These are phyloP conservation scores for Amauroascus verrucosus DNA, from an alignment of 2,329 filamentous ascomycete genomes.

Conservation along the genomic window DNA sequence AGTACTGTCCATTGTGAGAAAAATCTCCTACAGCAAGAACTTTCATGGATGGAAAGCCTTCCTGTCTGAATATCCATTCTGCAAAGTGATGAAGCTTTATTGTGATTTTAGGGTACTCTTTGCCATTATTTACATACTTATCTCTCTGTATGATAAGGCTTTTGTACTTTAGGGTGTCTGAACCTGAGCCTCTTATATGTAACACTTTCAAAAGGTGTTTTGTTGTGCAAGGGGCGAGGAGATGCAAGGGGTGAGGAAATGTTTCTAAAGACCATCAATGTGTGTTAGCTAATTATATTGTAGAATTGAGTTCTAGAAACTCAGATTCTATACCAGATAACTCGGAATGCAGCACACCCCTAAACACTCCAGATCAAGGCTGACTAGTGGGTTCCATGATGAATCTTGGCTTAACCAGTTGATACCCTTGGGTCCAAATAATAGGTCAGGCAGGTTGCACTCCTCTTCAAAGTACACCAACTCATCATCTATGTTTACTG, in stretches of 20 bases:
- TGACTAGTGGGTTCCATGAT: constrained; percentile 1
- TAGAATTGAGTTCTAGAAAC: not conserved
- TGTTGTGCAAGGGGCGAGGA: not conserved
- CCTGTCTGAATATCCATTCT: constrained; percentile 8
- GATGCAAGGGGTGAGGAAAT: not conserved
- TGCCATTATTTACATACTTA: not conserved
- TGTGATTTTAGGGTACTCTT: not conserved
- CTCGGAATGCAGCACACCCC: constrained; percentile 3
- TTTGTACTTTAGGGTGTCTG: constrained; percentile 1
- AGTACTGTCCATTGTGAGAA: not conserved
- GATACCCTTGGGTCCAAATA: not conserved
- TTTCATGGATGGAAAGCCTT: constrained; percentile 7
- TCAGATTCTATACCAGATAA: constrained; percentile 1
- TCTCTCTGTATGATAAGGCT: constrained; percentile 1
- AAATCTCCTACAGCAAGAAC: constrained; percentile 9
- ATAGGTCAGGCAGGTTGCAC: not conserved
- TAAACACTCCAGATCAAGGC: constrained; percentile 5
- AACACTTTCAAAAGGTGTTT: not conserved
- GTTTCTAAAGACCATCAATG: not conserved
- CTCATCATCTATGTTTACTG: constrained; percentile 3
- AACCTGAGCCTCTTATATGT: constrained; percentile 2
- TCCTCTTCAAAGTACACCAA: not conserved
- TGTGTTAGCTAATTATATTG: not conserved
- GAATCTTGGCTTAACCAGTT: not conserved
- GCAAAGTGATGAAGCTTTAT: constrained; percentile 1